Conservation (phyloP, 1,284 basidiomycete genomes). For the Mycosarcoma maydis region DNA sequence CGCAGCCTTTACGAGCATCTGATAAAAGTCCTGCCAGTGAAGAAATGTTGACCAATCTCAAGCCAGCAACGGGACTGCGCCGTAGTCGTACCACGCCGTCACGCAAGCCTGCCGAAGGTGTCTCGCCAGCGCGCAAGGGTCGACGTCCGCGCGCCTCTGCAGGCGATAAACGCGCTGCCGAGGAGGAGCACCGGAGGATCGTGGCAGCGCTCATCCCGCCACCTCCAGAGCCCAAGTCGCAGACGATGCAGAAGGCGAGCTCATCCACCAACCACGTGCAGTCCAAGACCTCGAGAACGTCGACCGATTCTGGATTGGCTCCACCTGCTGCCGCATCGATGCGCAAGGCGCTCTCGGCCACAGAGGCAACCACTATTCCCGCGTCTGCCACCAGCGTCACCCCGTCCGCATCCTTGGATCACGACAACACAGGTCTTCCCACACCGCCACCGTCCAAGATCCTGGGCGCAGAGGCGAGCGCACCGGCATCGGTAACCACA, state of each 20-base stretch:
- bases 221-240: constrained; percentile 32
- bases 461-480: constrained; percentile 6
- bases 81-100: constrained; percentile 45
- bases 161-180: constrained; percentile 36
- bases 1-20: constrained; percentile 15
- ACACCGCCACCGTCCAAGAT: constrained; percentile 50
- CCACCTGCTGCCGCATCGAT: constrained; percentile 27
- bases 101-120: constrained; percentile 34
- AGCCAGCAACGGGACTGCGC: constrained; percentile 33
- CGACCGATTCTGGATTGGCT: constrained; percentile 15
- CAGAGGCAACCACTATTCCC: constrained; percentile 14
- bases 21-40: constrained; percentile 19
- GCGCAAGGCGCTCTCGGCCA: constrained; percentile 33
- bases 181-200: constrained; percentile 39
- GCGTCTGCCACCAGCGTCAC: constrained; percentile 18
- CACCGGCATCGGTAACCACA: constrained; percentile 5
- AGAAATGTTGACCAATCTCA: constrained; percentile 2
- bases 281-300: constrained; percentile 11
- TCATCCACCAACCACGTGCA: constrained; percentile 27
- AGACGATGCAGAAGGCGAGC: constrained; percentile 34
- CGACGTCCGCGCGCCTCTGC: constrained; percentile 44
- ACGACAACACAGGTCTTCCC: constrained; percentile 24
- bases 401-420: constrained; percentile 10
- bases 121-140: constrained; percentile 25
- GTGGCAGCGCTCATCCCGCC: constrained; percentile 44